phyloP scores from a whole-genome alignment of 805 yeast genomes.

The Cyberlindnera misumaiensis region DNA sequence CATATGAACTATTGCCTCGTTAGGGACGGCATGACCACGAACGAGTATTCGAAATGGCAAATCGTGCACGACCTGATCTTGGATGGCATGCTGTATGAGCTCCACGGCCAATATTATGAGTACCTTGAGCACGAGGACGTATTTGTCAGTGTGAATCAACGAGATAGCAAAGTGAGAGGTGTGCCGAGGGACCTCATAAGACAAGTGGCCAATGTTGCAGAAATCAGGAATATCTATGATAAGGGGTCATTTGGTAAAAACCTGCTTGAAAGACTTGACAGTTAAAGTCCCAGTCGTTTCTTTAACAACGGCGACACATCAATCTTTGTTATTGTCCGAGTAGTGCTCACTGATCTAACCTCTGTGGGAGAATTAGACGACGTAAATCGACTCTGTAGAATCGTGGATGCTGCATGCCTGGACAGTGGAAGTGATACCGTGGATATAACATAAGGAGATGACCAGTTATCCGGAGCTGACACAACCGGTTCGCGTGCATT shows the following conservation, averaged over 20 bases:
- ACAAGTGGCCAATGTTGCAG: slow-evolving; percentile 8
- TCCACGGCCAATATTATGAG: slow-evolving; percentile 12
- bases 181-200: slow-evolving; percentile 4
- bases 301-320: slow-evolving; percentile 10
- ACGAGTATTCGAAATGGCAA: slow-evolving; percentile 69
- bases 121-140: slow-evolving; percentile 15
- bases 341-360: too few species aligned
- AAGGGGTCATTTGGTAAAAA: slow-evolving; percentile 14
- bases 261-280: slow-evolving; percentile 10
- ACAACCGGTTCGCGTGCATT: slow-evolving; percentile 1
- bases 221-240: slow-evolving; percentile 19
- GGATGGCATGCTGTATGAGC: slow-evolving; percentile 29
- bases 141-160: slow-evolving; percentile 19
- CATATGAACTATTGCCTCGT: slow-evolving; percentile 42
- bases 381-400: slow-evolving; percentile 3
- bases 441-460: slow-evolving; percentile 2
- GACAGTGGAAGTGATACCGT: slow-evolving; percentile 3
- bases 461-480: slow-evolving; percentile 1
- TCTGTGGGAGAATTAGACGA: neutral
- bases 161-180: slow-evolving; percentile 8
- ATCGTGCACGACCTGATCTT: slow-evolving; percentile 46
- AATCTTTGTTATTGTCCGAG: slow-evolving; percentile 8
- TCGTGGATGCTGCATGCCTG: slow-evolving; percentile 6
- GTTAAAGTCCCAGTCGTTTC: slow-evolving; percentile 14
- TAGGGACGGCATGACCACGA: slow-evolving; percentile 66